Evolutionary conservation across 2,329 filamentous ascomycete species (phyloP).

Genomic region (Aureobasidium namibiae): DNA sequence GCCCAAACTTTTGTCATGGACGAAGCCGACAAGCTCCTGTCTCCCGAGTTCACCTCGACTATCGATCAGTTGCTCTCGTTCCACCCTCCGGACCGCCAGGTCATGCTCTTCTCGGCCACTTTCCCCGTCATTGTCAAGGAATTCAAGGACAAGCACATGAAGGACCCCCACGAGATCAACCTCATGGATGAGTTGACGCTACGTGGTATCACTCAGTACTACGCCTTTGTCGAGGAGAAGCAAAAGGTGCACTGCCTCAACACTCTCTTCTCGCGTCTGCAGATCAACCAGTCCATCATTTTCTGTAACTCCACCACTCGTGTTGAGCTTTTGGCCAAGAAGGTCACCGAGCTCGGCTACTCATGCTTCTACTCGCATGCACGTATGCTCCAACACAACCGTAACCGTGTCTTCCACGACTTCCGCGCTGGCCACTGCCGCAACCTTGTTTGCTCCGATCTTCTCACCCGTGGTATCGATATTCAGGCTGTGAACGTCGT

Average conservation of each 20-base stretch:
- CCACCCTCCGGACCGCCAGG: constrained; percentile 93
- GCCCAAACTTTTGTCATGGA: constrained; percentile 99
- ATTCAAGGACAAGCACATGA: constrained; percentile 98
- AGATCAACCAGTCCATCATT: constrained; percentile 99
- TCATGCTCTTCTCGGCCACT: constrained; percentile 98
- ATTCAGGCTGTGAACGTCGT: constrained; percentile 99
- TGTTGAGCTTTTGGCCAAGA: constrained; percentile 94
- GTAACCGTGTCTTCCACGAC: constrained; percentile 98
- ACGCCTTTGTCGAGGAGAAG: constrained; percentile 98
- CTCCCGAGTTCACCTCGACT: constrained; percentile 91
- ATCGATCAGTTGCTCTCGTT: constrained; percentile 94
- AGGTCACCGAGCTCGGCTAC: constrained; percentile 97
- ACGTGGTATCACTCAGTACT: constrained; percentile 97
- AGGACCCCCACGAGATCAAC: constrained; percentile 94
- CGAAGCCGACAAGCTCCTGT: constrained; percentile 95
- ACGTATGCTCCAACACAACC: constrained; percentile 92
- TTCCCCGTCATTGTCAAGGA: constrained; percentile 96
- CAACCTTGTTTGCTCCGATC: constrained; percentile 95
- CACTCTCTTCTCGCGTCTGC: constrained; percentile 95
- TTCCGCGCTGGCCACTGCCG: constrained; percentile 97
- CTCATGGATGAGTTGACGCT: constrained; percentile 98
- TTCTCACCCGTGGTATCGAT: constrained; percentile 96
- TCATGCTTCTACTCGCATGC: constrained; percentile 99
- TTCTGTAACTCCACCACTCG: constrained; percentile 99
- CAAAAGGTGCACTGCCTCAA: constrained; percentile 99